phyloP scores from a whole-genome alignment of 345 rosid genomes.

The Populus simonii region DNA sequence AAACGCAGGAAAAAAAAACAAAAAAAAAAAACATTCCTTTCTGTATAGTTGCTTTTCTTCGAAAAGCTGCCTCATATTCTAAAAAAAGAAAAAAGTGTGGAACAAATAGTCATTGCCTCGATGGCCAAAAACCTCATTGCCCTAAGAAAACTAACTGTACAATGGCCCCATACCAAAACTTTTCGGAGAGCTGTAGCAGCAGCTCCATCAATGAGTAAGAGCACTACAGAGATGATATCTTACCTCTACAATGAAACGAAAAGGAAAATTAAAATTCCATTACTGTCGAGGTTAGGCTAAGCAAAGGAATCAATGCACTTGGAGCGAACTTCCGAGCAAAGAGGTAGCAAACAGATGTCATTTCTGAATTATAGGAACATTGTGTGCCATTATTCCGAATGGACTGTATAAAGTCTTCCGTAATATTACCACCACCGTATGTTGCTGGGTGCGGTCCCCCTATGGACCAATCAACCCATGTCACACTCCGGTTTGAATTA shows the following conservation, averaged over 20 bases:
- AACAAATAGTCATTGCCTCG: not conserved
- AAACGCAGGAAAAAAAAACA: not conserved
- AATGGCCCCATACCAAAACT: constrained; percentile 10
- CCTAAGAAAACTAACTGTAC: constrained; percentile 11
- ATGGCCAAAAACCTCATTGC: not conserved
- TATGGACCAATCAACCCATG: constrained; percentile 91
- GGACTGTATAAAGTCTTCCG: constrained; percentile 56
- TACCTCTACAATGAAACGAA: not conserved
- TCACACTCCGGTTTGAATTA: constrained; percentile 69
- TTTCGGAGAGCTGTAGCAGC: constrained; percentile 4
- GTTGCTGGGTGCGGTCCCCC: constrained; percentile 89
- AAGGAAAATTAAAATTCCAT: constrained; percentile 49
- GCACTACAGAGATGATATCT: not conserved
- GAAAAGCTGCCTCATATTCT: not conserved
- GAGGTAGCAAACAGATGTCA: constrained; percentile 65
- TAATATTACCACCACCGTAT: constrained; percentile 47
- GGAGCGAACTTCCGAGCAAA: constrained; percentile 90
- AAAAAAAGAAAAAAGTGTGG: not conserved
- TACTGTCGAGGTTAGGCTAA: constrained; percentile 60
- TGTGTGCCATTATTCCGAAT: constrained; percentile 60
- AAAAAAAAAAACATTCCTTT: not conserved
- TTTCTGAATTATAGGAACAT: constrained; percentile 64
- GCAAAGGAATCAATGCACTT: constrained; percentile 63
- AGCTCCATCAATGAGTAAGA: constrained; percentile 9
- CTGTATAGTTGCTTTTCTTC: not conserved